Percentiles rank a stretch among this genome's conserved stretches.
phyloP scores from a whole-genome alignment of 2,329 filamentous ascomycete species.

The Dothideomycetes sp. region DNA sequence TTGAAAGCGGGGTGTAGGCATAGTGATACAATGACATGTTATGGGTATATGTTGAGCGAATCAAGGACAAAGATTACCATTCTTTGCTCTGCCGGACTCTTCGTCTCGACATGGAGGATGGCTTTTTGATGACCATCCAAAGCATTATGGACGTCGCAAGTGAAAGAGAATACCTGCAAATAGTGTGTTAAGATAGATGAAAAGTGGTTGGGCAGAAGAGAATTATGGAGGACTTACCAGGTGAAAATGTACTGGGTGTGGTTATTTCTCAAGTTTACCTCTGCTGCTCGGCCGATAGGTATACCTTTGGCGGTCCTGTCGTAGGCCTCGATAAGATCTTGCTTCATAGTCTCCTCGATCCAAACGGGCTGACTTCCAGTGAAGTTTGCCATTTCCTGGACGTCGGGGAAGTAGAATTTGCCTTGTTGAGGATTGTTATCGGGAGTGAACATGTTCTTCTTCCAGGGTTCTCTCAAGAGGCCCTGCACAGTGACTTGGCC shows the following conservation, averaged over 20 bases:
- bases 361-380: slow-evolving; percentile 80
- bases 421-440: slow-evolving; percentile 72
- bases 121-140: slow-evolving; percentile 88
- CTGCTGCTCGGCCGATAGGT: slow-evolving; percentile 75
- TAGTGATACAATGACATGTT: no score
- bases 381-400: slow-evolving; percentile 76
- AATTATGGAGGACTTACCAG: slow-evolving; percentile 52
- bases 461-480: slow-evolving; percentile 77
- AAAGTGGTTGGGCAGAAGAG: not conserved
- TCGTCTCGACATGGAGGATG: slow-evolving; percentile 44
- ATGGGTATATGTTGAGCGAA: no score
- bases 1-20: no score
- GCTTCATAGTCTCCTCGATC: slow-evolving; percentile 91
- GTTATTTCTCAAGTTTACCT: slow-evolving; percentile 91
- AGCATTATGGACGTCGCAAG: slow-evolving; percentile 88
- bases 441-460: slow-evolving; percentile 97
- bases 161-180: slow-evolving; percentile 70
- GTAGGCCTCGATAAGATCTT: slow-evolving; percentile 65
- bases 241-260: slow-evolving; percentile 98
- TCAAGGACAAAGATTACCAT: no score
- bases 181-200: not conserved
- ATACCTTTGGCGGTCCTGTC: slow-evolving; percentile 71
- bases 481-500: slow-evolving; percentile 74
- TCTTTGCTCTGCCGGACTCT: slow-evolving; percentile 15
- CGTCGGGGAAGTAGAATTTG: slow-evolving; percentile 92